Percentiles rank a stretch among this genome's conserved stretches.
phyloP scores from a whole-genome alignment of 106 monocot species.

The Vanilla planifolia region DNA sequence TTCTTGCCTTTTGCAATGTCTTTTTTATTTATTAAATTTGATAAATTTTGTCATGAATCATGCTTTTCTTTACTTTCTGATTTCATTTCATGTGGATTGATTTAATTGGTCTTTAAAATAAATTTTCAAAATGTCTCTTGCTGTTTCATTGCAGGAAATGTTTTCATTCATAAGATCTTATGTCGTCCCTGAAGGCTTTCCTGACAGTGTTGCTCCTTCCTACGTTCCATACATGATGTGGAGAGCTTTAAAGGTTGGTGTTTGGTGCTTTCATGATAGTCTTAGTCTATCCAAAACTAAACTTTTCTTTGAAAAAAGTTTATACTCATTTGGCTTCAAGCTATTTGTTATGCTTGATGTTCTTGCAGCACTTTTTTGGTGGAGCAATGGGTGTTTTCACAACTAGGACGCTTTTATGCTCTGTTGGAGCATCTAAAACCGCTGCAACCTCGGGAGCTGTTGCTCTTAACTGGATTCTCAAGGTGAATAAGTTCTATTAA shows the following conservation, averaged over 20 bases:
- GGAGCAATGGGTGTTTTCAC: constrained; percentile 99
- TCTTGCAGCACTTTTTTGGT: constrained; percentile 91
- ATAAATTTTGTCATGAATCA: background rate
- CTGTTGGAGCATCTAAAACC: constrained; percentile 88
- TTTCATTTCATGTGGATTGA: constrained; percentile 3
- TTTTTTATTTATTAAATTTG: background rate
- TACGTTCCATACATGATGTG: constrained; percentile 99
- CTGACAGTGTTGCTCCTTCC: constrained; percentile 94
- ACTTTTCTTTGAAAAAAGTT: too few relatives aligned
- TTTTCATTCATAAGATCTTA: constrained; percentile 90
- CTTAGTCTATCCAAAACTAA: background rate
- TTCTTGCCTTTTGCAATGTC: too few relatives aligned
- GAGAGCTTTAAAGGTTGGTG: constrained; percentile 91
- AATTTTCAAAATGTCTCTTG: background rate
- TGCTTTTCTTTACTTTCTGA: background rate
- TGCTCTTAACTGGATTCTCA: constrained; percentile 99
- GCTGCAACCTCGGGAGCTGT: constrained; percentile 78
- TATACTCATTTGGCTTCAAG: background rate
- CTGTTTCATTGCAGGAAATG: constrained; percentile 73
- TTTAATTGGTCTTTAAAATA: too few relatives aligned
- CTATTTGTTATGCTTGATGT: background rate
- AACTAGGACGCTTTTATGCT: constrained; percentile 70
- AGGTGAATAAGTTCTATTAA: constrained; percentile 34
- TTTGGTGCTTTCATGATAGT: background rate
- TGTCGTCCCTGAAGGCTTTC: constrained; percentile 97